A percentile compares a stretch with the other conserved stretches of the same genome.
Evolutionary conservation across 2,329 filamentous ascomycete species (phyloP).

Genomic region (Colletotrichum spinosum): DNA sequence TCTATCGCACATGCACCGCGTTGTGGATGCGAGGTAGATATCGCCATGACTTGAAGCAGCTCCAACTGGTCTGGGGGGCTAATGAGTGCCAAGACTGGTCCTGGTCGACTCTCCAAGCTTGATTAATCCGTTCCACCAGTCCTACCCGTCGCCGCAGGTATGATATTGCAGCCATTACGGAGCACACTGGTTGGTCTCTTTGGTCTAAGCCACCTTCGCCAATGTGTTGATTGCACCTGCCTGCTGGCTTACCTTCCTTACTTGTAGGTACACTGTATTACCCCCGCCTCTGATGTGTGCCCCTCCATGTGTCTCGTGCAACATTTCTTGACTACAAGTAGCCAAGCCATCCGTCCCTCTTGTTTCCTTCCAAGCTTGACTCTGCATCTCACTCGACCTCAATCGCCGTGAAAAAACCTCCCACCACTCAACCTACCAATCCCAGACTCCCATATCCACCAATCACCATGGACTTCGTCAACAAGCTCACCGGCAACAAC

Average conservation of each 20-base stretch:
- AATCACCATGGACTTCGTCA: conserved; percentile 66
- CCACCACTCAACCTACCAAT: conserved; percentile 4
- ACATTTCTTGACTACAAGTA: conserved; percentile 31
- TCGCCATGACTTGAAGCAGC: background rate
- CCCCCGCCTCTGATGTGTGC: conserved; percentile 34
- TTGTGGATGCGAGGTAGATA: too few species aligned
- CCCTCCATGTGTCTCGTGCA: conserved; percentile 10
- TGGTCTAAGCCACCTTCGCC: conserved; percentile 25
- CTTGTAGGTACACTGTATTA: background rate
- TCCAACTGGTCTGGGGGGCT: background rate
- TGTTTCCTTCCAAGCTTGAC: background rate
- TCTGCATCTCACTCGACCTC: background rate
- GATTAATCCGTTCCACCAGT: too few species aligned
- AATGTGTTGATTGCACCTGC: too few species aligned
- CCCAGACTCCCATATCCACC: background rate
- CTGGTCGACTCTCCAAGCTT: too few species aligned
- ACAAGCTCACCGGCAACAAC: conserved; percentile 58
- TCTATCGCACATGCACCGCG: too few species aligned
- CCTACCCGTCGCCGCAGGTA: too few species aligned
- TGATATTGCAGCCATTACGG: too few species aligned
- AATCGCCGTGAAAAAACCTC: background rate
- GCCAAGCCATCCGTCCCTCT: conserved; percentile 25
- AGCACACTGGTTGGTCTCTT: too few species aligned
- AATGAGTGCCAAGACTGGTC: conserved; percentile 22
- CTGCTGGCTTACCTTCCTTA: too few species aligned